Evolutionary conservation across 2,329 filamentous ascomycete genomes (phyloP), one percentile per base, ranked within the genome.

Genomic region (Penicillium sp.): DNA sequence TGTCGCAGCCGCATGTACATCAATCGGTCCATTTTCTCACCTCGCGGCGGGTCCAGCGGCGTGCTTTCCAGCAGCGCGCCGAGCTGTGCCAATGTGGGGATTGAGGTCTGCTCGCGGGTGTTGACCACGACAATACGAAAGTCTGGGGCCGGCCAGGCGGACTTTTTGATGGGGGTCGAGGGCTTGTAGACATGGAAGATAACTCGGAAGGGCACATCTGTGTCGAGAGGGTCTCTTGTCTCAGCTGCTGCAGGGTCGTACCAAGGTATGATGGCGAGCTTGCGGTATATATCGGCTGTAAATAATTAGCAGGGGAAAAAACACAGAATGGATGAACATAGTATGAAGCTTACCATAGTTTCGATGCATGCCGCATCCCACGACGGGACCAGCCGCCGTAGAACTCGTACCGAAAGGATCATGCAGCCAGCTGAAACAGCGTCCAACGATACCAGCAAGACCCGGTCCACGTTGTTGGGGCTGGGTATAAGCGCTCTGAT

Each of bases 121-220:
- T 93, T 85, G 46, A 92, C 78, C 13, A 97, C 87, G 13, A 87
- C 87, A 52, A 97, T 80, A 50, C 86, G 84, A 69, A 95, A 96
- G 66, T 96, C 88, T 0, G 92, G 90, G 0, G 80, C 66, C 0
- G 86, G 86, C 1, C 88, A 90, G 4, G 79, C 81, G n/a, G 83
- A 82, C 70, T 96, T 96, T 58, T 84, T 84, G 73, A 92, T 93
- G 0, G 79, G 75, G 59, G 78, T 67, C 67, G 76, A 72, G 55
- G 86, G 82, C 67, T 92, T 95, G 83, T 88, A 96, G 52, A 95
- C 78, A 68, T 95, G 79, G 70, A 84, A 95, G 55, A 86, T 82
- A 31, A 95, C 75, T 53, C 81, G 81, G 74, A 88, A 95, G 0
- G 86, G 83, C 10, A 76, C 63, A 29, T 58, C 66, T 13, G 66